Conservation (phyloP, 495 filamentous ascomycete genomes). For the Aspergillus bertholletiae region DNA sequence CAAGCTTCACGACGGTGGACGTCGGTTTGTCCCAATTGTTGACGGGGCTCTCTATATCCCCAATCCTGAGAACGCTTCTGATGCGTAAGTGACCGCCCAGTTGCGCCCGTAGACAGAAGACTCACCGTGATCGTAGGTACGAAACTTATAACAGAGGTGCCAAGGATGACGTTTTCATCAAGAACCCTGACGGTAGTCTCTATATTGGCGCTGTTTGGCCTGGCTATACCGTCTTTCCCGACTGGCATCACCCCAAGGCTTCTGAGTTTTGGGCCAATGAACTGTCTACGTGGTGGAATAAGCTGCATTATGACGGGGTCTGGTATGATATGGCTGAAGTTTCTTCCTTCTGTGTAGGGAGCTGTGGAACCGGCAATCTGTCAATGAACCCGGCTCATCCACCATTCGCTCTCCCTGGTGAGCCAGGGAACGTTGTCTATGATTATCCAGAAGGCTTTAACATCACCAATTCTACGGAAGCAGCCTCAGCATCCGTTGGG, state of each 20-base stretch:
- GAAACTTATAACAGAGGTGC: constrained; percentile 65
- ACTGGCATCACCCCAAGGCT: constrained; percentile 56
- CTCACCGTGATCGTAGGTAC: constrained; percentile 39
- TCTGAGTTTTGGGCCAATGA: constrained; percentile 71
- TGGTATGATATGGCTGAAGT: constrained; percentile 68
- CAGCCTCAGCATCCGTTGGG: constrained; percentile 52
- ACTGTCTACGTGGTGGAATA: constrained; percentile 55
- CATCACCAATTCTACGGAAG: constrained; percentile 66
- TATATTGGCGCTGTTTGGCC: constrained; percentile 67
- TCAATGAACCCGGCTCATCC: constrained; percentile 69
- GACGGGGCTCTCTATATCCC: constrained; percentile 79
- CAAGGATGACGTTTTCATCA: constrained; percentile 57
- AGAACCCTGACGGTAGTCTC: constrained; percentile 57
- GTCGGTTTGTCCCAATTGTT: constrained; percentile 82
- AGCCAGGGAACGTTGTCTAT: constrained; percentile 56
- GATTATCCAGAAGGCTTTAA: constrained; percentile 72
- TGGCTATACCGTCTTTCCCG: constrained; percentile 62
- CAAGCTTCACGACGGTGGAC: constrained; percentile 60
- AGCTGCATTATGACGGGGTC: constrained; percentile 56
- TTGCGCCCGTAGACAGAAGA: neutral
- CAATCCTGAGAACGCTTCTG: constrained; percentile 65
- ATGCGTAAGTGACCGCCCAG: constrained; percentile 48
- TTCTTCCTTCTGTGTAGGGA: constrained; percentile 78
- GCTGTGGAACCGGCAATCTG: constrained; percentile 67
- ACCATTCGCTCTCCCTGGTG: constrained; percentile 63